These are phyloP conservation scores for Eutypella sp. DNA, from an alignment of 2,329 filamentous ascomycete species.

Conservation along the genomic window DNA sequence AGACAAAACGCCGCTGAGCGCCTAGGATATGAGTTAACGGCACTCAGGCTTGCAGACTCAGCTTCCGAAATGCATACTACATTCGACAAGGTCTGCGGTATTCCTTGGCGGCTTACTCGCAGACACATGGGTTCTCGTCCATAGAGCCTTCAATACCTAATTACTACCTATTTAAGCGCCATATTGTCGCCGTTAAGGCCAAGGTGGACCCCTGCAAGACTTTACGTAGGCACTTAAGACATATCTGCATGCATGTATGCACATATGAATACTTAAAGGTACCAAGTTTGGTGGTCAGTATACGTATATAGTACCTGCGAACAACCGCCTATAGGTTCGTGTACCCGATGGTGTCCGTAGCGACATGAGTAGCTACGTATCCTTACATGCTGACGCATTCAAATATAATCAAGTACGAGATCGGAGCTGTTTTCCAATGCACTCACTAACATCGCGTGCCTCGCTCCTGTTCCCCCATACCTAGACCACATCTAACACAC, in stretches of 20 bases:
- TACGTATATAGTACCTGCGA: background rate
- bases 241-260: background rate
- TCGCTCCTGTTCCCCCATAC: background rate
- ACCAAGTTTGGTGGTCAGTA: background rate
- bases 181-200: background rate
- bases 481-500: background rate
- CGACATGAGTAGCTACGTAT: background rate
- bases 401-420: background rate
- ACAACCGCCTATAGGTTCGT: background rate
- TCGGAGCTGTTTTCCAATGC: background rate
- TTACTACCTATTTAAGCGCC: no score
- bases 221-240: background rate
- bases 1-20: background rate
- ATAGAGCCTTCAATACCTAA: background rate
- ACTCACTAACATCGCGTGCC: background rate
- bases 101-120: background rate
- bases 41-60: no score
- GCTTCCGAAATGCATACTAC: no score
- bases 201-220: background rate
- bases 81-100: background rate
- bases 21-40: background rate
- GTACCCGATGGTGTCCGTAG: background rate
- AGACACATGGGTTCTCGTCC: background rate
- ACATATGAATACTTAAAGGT: background rate
- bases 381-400: background rate